These are phyloP conservation scores for Cyclotella sp. DNA, from an alignment of 108 stramenopile species.

Conservation along the genomic window DNA sequence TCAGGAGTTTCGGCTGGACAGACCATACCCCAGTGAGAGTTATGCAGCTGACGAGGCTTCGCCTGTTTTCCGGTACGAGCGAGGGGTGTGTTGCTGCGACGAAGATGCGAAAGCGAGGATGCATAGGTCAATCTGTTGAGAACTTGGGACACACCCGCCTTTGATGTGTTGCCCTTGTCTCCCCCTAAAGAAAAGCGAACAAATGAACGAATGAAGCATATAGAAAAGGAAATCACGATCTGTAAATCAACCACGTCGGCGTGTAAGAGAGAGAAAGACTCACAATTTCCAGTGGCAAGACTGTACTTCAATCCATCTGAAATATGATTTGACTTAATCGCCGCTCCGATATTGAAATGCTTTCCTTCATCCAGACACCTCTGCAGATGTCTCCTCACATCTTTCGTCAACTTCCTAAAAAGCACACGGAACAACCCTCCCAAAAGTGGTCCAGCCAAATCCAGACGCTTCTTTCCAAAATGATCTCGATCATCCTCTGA, in stretches of 20 bases:
- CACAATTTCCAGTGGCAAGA: conserved; percentile 99
- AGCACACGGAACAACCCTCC: conserved; percentile 95
- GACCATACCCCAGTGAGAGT: conserved; percentile 99
- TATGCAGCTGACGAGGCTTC: conserved; percentile 98
- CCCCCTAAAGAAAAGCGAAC: conserved; percentile 69
- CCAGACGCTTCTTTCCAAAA: conserved; percentile 99
- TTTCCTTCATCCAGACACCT: conserved; percentile 96
- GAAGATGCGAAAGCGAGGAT: conserved; percentile 96
- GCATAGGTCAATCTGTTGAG: conserved; percentile 98
- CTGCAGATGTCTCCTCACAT: conserved; percentile 93
- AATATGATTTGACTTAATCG: conserved; percentile 96
- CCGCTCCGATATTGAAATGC: conserved; percentile 93
- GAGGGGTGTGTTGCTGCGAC: conserved; percentile 97
- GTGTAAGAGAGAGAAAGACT: conserved; percentile 38
- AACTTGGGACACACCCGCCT: conserved; percentile 99
- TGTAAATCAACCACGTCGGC: not conserved
- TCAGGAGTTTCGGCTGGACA: conserved; percentile 96
- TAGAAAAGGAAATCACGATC: not conserved
- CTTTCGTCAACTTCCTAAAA: conserved; percentile 95
- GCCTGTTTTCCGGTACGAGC: conserved; percentile 98
- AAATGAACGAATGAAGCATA: conserved; percentile 12
- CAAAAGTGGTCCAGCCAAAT: conserved; percentile 98
- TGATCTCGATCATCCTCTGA: conserved; percentile 99
- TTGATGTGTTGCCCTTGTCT: conserved; percentile 88
- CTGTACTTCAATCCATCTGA: conserved; percentile 97